A percentile compares a stretch with the other conserved stretches of the same genome.
Conservation (phyloP, 164 flowering plant genomes). For the Brasenia schreberi region DNA sequence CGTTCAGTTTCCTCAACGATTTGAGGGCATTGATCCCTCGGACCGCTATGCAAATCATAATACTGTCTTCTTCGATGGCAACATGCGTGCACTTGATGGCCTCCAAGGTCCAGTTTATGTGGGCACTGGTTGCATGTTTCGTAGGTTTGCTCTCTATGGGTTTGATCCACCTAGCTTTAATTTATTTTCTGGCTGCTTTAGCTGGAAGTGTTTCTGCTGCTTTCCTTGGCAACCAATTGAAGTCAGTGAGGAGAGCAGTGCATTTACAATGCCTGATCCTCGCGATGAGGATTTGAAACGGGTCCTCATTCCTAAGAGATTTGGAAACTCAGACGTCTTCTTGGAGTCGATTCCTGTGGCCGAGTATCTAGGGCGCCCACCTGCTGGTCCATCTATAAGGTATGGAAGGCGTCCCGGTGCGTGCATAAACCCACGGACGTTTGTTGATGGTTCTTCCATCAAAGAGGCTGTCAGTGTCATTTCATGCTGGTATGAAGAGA, state of each 20-base stretch:
- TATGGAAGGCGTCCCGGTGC: slow-evolving; percentile 80
- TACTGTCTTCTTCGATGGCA: neutral
- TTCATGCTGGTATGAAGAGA: slow-evolving; percentile 76
- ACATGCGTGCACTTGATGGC: too few relatives aligned
- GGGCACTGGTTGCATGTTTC: too few relatives aligned
- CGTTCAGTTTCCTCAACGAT: too few relatives aligned
- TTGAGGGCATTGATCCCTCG: too few relatives aligned
- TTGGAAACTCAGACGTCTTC: slow-evolving; percentile 67
- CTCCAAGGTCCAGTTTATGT: too few relatives aligned
- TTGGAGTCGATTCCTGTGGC: slow-evolving; percentile 70
- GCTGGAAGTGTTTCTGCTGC: too few relatives aligned
- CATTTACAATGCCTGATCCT: slow-evolving; percentile 34
- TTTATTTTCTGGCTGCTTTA: too few relatives aligned
- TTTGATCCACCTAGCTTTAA: too few relatives aligned
- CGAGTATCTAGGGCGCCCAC: slow-evolving; percentile 72
- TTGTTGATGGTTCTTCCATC: slow-evolving; percentile 64
- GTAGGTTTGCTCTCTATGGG: too few relatives aligned
- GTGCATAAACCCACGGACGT: slow-evolving; percentile 50
- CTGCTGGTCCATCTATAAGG: slow-evolving; percentile 54
- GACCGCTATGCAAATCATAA: too few relatives aligned
- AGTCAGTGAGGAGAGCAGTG: neutral
- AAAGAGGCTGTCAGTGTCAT: slow-evolving; percentile 65
- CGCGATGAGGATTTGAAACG: slow-evolving; percentile 48
- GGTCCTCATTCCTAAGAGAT: slow-evolving; percentile 46
- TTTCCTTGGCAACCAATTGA: too few relatives aligned